A percentile compares a stretch with the other conserved stretches of the same genome.
Conservation (phyloP, 2,329 filamentous ascomycete species). For the Clathrospora elynae region DNA sequence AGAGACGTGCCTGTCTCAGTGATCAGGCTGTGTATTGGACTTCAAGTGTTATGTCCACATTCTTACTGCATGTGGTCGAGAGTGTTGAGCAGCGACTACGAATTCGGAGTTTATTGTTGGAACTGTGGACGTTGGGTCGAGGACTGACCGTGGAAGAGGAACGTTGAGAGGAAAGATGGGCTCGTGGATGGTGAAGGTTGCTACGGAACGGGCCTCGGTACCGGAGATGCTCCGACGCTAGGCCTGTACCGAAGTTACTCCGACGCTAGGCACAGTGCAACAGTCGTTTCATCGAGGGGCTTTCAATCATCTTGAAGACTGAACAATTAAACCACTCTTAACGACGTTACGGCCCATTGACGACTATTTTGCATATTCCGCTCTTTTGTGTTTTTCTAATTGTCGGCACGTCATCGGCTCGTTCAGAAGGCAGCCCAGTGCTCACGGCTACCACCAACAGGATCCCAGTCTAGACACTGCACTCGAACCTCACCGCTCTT, state of each 20-base stretch:
- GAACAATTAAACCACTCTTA: conserved; percentile 21
- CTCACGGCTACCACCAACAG: conserved; percentile 6
- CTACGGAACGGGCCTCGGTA: too few relatives aligned
- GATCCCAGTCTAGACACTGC: conserved; percentile 16
- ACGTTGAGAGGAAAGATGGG: too few relatives aligned
- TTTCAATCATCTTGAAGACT: conserved; percentile 12
- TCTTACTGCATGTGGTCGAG: too few relatives aligned
- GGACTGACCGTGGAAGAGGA: too few relatives aligned
- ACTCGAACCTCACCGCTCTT: conserved; percentile 19
- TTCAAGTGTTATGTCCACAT: too few relatives aligned
- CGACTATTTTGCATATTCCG: conserved; percentile 28
- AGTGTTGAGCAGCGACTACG: too few relatives aligned
- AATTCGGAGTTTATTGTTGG: too few relatives aligned
- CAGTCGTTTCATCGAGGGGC: conserved; percentile 23
- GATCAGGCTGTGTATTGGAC: too few relatives aligned
- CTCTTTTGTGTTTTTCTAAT: conserved; percentile 18
- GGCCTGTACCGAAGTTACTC: conserved; percentile 12
- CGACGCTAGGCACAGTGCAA: conserved; percentile 19
- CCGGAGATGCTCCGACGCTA: conserved; percentile 17
- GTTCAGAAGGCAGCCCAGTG: too few relatives aligned
- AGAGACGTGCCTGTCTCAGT: too few relatives aligned
- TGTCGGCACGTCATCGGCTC: conserved; percentile 4
- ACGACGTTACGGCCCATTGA: conserved; percentile 43
- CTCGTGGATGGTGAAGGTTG: too few relatives aligned
- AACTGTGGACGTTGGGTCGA: too few relatives aligned